These are phyloP conservation scores for Hydrangea macrophylla DNA, from an alignment of 148 eudicot genomes.

Conservation along the genomic window DNA sequence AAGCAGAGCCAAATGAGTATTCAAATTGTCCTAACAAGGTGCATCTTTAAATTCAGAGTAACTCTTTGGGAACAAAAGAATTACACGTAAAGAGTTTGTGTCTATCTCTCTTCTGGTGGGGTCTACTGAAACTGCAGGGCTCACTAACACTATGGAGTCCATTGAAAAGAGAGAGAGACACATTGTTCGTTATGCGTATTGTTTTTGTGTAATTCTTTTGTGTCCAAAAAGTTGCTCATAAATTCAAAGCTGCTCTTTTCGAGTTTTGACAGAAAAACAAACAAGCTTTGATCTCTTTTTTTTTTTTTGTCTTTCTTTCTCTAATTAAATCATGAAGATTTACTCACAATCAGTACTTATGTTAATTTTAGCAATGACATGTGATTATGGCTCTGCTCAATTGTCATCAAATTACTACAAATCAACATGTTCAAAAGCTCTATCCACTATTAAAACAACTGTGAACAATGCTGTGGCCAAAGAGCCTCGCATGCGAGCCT, in stretches of 20 bases:
- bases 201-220: no score
- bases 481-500: conserved; percentile 29
- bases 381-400: conserved; percentile 15
- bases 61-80: no score
- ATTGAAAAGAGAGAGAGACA: no score
- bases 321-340: conserved; percentile 1
- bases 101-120: no score
- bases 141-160: no score
- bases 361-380: neutral
- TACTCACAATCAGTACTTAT: no score
- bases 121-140: no score
- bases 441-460: conserved; percentile 15
- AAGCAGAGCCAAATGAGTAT: no score
- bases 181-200: no score
- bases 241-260: neutral
- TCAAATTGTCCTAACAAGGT: neutral
- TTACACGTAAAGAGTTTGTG: no score
- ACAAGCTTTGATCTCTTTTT: neutral
- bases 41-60: conserved; percentile 1
- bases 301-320: neutral
- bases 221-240: no score
- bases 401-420: conserved; percentile 21
- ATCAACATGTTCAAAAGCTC: conserved; percentile 19
- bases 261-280: conserved; percentile 1
- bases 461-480: conserved; percentile 22